A percentile compares a stretch with the other conserved stretches of the same genome.
Evolutionary conservation across 2,329 filamentous ascomycete genomes (phyloP).

Genomic region (Fusarium pseudocircinatum): DNA sequence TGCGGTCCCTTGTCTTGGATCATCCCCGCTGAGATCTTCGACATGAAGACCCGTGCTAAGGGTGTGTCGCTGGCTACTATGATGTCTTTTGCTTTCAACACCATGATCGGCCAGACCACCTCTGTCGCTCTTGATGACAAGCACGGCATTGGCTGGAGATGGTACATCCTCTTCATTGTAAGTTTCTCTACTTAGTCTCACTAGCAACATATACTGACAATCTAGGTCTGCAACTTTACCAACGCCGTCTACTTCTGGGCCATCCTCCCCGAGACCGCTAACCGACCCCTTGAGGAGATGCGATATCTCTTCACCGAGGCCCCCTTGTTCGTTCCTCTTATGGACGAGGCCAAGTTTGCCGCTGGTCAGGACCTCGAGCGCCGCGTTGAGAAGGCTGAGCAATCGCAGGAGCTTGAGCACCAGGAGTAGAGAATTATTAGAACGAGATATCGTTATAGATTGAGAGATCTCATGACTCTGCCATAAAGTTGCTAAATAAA

Average conservation of each 20-base stretch:
- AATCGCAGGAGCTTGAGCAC: conserved; percentile 23
- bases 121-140: conserved; percentile 56
- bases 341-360: conserved; percentile 53
- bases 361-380: conserved; percentile 24
- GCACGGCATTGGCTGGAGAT: conserved; percentile 57
- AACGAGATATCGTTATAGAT: not conserved
- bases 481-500: not conserved
- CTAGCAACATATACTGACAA: not conserved
- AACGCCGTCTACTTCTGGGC: conserved; percentile 65
- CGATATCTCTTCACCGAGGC: conserved; percentile 72
- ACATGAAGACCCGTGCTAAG: conserved; percentile 77
- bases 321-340: conserved; percentile 68
- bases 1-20: conserved; percentile 50
- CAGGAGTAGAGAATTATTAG: not conserved
- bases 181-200: fast-evolving
- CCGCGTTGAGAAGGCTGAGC: conserved; percentile 19
- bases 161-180: conserved; percentile 57
- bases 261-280: conserved; percentile 72
- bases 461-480: not conserved
- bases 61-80: conserved; percentile 79
- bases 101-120: conserved; percentile 73
- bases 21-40: conserved; percentile 76
- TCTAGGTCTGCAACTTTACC: conserved; percentile 67
- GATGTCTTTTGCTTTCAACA: conserved; percentile 77
- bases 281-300: conserved; percentile 74